Evolutionary conservation across 768 basidiomycete species (phyloP), one percentile per base, ranked within the genome.

Genomic region (Boletales sp.): DNA sequence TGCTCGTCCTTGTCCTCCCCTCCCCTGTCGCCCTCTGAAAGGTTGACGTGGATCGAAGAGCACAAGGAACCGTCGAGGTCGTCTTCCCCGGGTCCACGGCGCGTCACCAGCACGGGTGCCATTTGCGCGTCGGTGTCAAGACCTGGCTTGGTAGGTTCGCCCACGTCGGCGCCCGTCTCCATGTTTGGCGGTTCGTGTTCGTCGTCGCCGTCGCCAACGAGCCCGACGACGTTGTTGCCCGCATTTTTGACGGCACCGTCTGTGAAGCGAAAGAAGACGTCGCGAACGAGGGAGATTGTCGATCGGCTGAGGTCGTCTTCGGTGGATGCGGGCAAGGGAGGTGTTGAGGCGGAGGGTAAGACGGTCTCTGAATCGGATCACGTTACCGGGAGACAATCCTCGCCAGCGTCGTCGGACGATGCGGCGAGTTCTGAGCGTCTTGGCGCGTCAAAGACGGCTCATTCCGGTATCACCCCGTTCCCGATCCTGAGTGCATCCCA

Each of bases 261-360:
- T 19, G 46, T 41, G 38, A 62, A 64, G 31, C 51, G 60, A 12
- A 65, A 65, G 53, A 66, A 55, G 54, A 14, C 50, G 10, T 65
- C 64, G 25, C 53, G 59, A 37, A 65, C 63, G 51, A 58, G 64
- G n/a, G 63, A 66, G 51, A 66, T 65, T 34, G 59, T 65, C 1
- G 63, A 65, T 45, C 55, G 52, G 35, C n/a, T 65, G 50, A 55
- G 61, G 47, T 64, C 59, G 37, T 58, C 54, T 39, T 62, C 61
- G 34, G 45, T 65, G 9, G 62, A 63, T 49, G 48, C 30, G 12
- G 62, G 62, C 7, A 62, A 53, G 46, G 53, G 49, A 17, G 33
- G 37, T 37, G 37, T 28, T 8, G 59, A 61, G 30, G 13, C 2
- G 21, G 61, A 57, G 11, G 44, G 38, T 3, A 54, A 49, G n/a